A percentile compares a stretch with the other conserved stretches of the same genome.
Conservation (phyloP, 208 protist genomes). For the Trichomonas vaginalis region DNA sequence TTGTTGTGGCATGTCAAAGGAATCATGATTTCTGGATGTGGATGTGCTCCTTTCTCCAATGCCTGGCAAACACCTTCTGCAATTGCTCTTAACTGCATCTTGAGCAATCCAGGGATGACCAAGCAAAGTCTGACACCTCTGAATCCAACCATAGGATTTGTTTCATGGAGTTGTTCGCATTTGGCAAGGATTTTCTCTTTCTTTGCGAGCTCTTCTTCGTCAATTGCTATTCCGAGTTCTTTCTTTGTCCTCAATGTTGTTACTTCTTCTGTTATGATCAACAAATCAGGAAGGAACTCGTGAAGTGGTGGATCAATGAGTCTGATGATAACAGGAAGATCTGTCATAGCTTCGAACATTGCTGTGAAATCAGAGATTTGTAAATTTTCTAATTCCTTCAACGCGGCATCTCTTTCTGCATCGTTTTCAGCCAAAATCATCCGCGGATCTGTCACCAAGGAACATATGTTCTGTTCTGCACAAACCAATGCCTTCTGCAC, state of each 20-base stretch:
- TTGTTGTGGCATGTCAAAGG: not conserved
- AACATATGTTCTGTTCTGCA: not conserved
- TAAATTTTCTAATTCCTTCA: not conserved
- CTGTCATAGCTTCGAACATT: not conserved
- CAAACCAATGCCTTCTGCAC: not conserved
- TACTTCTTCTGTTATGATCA: not conserved
- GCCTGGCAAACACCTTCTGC: not conserved
- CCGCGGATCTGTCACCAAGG: not conserved
- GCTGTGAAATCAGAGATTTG: no score
- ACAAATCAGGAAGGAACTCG: not conserved
- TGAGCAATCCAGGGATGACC: not conserved
- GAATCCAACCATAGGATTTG: not conserved
- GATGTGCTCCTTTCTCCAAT: not conserved
- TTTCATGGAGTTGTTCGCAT: not conserved
- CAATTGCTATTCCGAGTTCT: not conserved
- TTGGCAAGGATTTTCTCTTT: not conserved
- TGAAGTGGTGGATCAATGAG: not conserved
- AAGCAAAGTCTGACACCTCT: not conserved
- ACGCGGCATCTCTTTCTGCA: not conserved
- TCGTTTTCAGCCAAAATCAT: not conserved
- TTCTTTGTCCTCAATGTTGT: not conserved
- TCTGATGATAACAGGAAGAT: not conserved
- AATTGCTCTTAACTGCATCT: not conserved
- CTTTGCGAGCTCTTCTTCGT: not conserved
- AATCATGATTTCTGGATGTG: not conserved